Evolutionary conservation across 441 rosid species (phyloP), one percentile per base, ranked within the genome.

Genomic region (Lepidium campestre): DNA sequence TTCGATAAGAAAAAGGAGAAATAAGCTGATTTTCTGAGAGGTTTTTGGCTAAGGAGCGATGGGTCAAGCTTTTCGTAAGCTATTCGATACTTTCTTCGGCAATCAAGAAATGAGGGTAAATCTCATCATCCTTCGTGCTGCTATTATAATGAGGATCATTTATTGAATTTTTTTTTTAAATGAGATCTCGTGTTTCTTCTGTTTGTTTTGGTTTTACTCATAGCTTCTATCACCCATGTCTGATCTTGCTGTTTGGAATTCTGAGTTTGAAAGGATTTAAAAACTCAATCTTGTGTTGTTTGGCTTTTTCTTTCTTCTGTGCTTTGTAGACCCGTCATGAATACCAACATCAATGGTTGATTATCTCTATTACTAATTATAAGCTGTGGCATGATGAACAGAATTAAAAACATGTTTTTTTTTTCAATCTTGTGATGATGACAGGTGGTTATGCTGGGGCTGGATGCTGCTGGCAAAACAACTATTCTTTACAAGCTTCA

Each of bases 391-490:
- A 57, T 47, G 58, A 41, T 36, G 63, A 54, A 36, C 34, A 56
- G 0, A 31, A 47, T 25, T 40, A 37, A 46, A 27, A 0, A 25
- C 7, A 4, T 46, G 20, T 41, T 20, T 22, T 56, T 32, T 17
- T 37, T 36, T 15, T 52, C 19, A 20, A 58, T 32, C 25, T 54
- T 36, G 50, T 23, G 59, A 39, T 57, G 18, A 64, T 57, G 58
- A 46, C 74, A 91, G 99, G 99, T 93, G 58, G 96, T 94, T 69
- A 94, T 94, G 99, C 81, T 94, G 64, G 99, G 99, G 68, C 83
- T 94, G 46, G 99, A 94, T 75, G 97, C 97, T 53, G 99, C 99
- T 74, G 99, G 99, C 18, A 94, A 94, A 80, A 94, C 99, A 10
- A 94, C 98, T 39, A 85, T 91, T 73, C 89, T 94, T 46, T 94